phyloP scores from a whole-genome alignment of 2,329 filamentous ascomycete species.

The Chalaropsis ovoidea region DNA sequence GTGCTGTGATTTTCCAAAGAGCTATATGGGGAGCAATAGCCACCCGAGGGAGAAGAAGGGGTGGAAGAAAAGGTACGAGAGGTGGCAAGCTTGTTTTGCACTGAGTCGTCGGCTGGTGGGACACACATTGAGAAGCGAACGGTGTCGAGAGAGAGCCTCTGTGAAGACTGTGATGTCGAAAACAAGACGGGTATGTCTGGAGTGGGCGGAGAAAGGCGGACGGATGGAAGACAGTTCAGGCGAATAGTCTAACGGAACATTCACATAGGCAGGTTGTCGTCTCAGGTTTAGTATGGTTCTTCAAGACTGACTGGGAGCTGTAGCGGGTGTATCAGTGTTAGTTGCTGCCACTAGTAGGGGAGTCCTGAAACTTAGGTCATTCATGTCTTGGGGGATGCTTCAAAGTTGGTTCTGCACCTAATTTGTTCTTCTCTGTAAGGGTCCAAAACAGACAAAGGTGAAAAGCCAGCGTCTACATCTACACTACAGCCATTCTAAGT shows the following conservation, averaged over 20 bases:
- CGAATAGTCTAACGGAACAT: not conserved
- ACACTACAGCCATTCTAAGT: not conserved
- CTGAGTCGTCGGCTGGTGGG: conserved; percentile 17
- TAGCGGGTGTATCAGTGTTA: not conserved
- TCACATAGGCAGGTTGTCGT: not conserved
- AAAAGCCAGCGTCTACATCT: not conserved
- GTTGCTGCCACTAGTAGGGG: not conserved
- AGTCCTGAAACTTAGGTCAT: not conserved
- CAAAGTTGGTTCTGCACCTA: not conserved
- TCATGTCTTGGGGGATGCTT: not conserved
- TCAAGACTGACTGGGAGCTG: not conserved
- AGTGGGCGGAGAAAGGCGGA: not conserved
- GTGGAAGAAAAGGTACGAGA: not conserved
- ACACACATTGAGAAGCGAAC: conserved; percentile 20
- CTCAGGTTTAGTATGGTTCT: not conserved
- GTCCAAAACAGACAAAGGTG: not conserved
- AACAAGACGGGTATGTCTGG: not conserved
- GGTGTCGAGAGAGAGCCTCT: not conserved
- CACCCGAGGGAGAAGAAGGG: not conserved
- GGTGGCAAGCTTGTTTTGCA: conserved; percentile 14
- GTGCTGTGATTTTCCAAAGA: not conserved
- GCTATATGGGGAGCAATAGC: not conserved
- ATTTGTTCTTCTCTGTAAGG: not conserved
- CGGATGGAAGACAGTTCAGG: not conserved
- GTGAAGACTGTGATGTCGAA: not conserved